phyloP scores from a whole-genome alignment of 495 filamentous ascomycete species.

The Oidiodendron maius region DNA sequence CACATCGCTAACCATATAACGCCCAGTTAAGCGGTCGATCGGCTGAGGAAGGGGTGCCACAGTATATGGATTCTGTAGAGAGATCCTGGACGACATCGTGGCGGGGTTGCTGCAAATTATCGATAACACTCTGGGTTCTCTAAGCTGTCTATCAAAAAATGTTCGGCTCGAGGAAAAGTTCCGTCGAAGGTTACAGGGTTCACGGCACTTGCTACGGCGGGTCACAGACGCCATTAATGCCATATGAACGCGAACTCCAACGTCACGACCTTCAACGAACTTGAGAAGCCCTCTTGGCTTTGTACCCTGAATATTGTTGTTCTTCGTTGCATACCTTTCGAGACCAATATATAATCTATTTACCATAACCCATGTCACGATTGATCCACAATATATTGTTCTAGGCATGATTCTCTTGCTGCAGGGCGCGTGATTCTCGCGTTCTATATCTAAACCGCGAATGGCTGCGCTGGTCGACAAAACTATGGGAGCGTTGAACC shows the following conservation, averaged over 20 bases:
- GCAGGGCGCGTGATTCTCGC: background rate
- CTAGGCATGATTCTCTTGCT: conserved; percentile 2
- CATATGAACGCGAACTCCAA: background rate
- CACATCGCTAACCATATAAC: conserved; percentile 63
- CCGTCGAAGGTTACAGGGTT: conserved; percentile 1
- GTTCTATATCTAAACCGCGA: background rate
- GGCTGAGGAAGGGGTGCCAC: conserved; percentile 63
- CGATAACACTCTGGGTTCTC: background rate
- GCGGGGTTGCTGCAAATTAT: conserved; percentile 34
- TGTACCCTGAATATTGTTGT: too few species aligned
- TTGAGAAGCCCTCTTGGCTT: background rate
- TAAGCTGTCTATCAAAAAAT: conserved; percentile 6
- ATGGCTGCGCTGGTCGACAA: conserved; percentile 20
- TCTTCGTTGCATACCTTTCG: too few species aligned
- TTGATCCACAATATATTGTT: background rate
- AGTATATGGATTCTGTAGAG: conserved; percentile 52
- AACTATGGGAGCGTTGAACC: conserved; percentile 21
- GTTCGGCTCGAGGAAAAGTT: conserved; percentile 13
- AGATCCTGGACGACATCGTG: conserved; percentile 47
- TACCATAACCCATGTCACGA: background rate
- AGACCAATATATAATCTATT: too few species aligned
- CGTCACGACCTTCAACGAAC: background rate
- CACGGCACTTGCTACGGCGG: conserved; percentile 10
- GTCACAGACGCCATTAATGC: conserved; percentile 2
- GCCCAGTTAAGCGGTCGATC: conserved; percentile 51